Evolutionary conservation across 2,329 filamentous ascomycete genomes (phyloP), one percentile per base, ranked within the genome.

Genomic region (Ophiostoma himal-ulmi): DNA sequence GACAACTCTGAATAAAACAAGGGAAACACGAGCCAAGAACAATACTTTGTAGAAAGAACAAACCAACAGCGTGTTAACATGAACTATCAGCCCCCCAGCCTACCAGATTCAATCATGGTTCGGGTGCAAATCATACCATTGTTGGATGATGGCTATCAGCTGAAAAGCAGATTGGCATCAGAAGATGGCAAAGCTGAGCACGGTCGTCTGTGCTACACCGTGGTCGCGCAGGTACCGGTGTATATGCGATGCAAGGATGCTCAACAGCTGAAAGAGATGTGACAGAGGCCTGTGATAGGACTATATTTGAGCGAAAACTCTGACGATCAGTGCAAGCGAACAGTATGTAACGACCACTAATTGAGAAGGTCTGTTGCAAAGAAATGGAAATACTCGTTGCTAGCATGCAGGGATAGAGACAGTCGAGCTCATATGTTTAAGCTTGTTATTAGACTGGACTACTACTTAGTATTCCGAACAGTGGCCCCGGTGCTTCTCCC

Each of bases 251-350:
- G 22, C 52, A 57, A 57, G 52, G 52, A 13, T 57, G 52, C 5
- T 22, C 20, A 57, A 14, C 52, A 57, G 22, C 52, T 57, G 52
- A 48, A 48, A 48, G 44, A 48, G 44, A 48, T 48, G 44, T 17
- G 14, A 48, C 44, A 48, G 17, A 48, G 14, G 44, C 44, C 44
- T n/a, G 44, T 17, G n/a, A 17, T 5, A 20, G 5, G 13, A 2
- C 41, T 44, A 17, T 48, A 48, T 48, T 48, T 48, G 13, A 57
- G 52, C 11, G 52, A 57, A 57, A 57, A 57, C 52, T 57, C 52
- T 57, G 52, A 57, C 52, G 52, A 57, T 57, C 52, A 57, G 22
- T 22, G 52, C 52, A 57, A 57, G 22, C 52, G 52, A 57, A 14
- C 22, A 10, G 22, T 48, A 48, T 48, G 44, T 26, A 11, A 17